phyloP scores from a whole-genome alignment of 495 filamentous ascomycete genomes.

The Sordaria brevicollis region DNA sequence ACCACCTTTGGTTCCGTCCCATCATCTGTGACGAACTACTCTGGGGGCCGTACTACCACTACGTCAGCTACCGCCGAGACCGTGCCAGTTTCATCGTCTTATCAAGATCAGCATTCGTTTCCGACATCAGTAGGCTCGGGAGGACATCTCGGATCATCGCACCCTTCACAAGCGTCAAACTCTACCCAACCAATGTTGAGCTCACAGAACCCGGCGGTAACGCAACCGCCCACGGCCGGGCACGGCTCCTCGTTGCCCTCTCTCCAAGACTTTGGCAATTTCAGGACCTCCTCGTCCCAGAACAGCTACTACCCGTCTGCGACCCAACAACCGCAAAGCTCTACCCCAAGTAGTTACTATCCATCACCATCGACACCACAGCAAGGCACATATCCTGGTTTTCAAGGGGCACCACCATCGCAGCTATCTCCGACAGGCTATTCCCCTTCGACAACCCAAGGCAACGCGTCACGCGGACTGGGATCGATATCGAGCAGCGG shows the following conservation, averaged over 20 bases:
- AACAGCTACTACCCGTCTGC: constrained; percentile 1
- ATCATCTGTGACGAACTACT: constrained; percentile 9
- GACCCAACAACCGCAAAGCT: constrained; percentile 7
- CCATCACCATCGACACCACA: constrained; percentile 56
- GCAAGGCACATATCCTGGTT: constrained; percentile 45
- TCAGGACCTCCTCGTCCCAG: constrained; percentile 36
- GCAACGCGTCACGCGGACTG: constrained; percentile 18
- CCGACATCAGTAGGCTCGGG: constrained; percentile 23
- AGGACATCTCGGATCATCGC: constrained; percentile 11
- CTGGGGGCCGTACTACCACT: constrained; percentile 20
- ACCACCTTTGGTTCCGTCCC: constrained; percentile 5
- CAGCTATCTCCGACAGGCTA: constrained; percentile 15
- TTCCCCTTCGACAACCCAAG: constrained; percentile 7
- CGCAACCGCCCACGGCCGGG: constrained; percentile 46
- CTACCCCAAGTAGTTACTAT: constrained; percentile 44
- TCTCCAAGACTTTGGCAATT: constrained; percentile 29
- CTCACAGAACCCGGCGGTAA: constrained; percentile 23
- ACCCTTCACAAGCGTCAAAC: constrained; percentile 16
- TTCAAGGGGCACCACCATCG: constrained; percentile 32
- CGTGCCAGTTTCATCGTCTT: constrained; percentile 14
- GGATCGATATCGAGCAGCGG: constrained; percentile 38
- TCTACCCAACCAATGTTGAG: constrained; percentile 7
- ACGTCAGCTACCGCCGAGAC: constrained; percentile 22
- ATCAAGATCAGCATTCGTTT: constrained; percentile 22
- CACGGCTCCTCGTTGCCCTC: not conserved